phyloP scores from a whole-genome alignment of 2,329 filamentous ascomycete species.

The Elsinoe australis region DNA sequence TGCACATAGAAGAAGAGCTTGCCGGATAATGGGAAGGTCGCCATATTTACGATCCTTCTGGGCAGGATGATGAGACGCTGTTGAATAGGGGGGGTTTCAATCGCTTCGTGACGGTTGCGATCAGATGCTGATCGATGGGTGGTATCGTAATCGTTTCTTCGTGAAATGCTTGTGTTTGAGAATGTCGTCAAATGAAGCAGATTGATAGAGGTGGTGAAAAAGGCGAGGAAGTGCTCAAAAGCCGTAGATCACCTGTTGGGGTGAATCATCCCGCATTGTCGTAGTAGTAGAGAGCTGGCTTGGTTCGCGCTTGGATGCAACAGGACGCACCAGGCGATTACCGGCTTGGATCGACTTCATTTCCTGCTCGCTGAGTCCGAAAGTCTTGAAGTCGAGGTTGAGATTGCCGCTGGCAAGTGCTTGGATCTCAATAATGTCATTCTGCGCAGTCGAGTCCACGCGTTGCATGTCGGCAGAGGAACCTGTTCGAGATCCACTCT shows the following conservation, averaged over 20 bases:
- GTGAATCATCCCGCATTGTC: neutral
- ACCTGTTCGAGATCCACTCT: slow-evolving; percentile 7
- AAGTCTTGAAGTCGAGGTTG: slow-evolving; percentile 16
- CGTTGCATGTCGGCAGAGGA: slow-evolving; percentile 17
- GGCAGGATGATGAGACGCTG: no score
- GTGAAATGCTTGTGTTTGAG: slow-evolving; percentile 1
- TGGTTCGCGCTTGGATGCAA: slow-evolving; percentile 5
- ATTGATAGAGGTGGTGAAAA: neutral
- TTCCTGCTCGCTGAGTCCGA: slow-evolving; percentile 8
- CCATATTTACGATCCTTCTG: no score
- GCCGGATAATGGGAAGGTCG: no score
- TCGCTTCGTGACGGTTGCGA: slow-evolving; percentile 10
- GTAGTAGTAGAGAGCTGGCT: slow-evolving; percentile 15
- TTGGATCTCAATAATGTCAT: slow-evolving; percentile 6
- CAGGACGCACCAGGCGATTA: neutral
- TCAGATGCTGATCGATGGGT: neutral
- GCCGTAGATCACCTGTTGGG: neutral
- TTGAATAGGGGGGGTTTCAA: no score
- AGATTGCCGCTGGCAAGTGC: neutral
- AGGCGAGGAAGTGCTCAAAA: neutral
- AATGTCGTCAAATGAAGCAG: no score
- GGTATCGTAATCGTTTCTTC: slow-evolving; percentile 10
- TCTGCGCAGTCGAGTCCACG: slow-evolving; percentile 3
- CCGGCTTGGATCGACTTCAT: neutral
- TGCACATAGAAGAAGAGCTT: no score